A percentile compares a stretch with the other conserved stretches of the same genome.
phyloP scores from a whole-genome alignment of 2,329 filamentous ascomycete species.

The Fusarium sp. region DNA sequence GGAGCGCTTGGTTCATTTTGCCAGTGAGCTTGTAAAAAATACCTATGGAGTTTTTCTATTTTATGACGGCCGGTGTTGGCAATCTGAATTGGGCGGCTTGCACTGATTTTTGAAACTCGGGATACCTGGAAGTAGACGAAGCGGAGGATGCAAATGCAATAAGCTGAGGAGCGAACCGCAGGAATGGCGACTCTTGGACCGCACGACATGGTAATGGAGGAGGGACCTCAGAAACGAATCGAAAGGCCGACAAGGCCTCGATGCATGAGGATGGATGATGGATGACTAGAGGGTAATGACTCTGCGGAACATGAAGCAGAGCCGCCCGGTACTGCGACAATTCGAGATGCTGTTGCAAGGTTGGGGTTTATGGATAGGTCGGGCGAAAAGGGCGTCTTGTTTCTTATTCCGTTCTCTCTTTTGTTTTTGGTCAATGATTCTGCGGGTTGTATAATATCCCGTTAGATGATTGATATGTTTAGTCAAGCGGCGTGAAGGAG shows the following conservation, averaged over 20 bases:
- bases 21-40: constrained; percentile 44
- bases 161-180: not conserved
- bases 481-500: constrained; percentile 29
- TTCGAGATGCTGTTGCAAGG: constrained; percentile 31
- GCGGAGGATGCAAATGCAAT: constrained; percentile 2
- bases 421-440: constrained; percentile 12
- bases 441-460: constrained; percentile 12
- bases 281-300: constrained; percentile 33
- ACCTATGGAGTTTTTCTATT: constrained; percentile 35
- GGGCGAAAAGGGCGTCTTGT: constrained; percentile 29
- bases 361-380: constrained; percentile 8
- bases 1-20: constrained; percentile 37
- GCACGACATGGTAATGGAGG: constrained; percentile 19
- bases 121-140: constrained; percentile 36
- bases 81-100: constrained; percentile 39
- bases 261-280: constrained; percentile 30
- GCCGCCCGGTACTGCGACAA: constrained; percentile 17
- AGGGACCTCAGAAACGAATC: constrained; percentile 1
- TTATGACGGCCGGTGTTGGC: constrained; percentile 42
- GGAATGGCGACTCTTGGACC: constrained; percentile 3
- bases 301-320: constrained; percentile 17
- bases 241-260: constrained; percentile 15
- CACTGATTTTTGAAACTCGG: constrained; percentile 35
- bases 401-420: constrained; percentile 6
- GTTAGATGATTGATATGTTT: constrained; percentile 24